A percentile compares a stretch with the other conserved stretches of the same genome.
Conservation (phyloP, 2,329 filamentous ascomycete species). For the Aphanoascus verrucosus region DNA sequence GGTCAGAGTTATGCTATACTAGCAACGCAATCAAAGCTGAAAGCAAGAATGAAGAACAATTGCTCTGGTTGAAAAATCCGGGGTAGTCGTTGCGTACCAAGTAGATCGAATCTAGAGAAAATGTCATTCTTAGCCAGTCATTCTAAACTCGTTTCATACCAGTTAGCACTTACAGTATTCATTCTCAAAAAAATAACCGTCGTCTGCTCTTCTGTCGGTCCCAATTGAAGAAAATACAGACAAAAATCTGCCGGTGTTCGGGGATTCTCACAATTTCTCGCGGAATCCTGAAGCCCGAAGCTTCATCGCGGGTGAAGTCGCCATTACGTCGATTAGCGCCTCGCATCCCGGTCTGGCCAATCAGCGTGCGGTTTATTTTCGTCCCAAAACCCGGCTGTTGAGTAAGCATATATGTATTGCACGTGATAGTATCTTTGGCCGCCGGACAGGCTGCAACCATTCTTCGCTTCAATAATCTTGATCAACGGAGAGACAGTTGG, state of each 20-base stretch:
- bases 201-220: neutral
- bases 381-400: neutral
- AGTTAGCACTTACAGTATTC: slow-evolving; percentile 40
- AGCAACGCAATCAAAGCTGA: neutral
- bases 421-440: neutral
- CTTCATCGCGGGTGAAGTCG: neutral
- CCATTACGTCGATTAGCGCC: slow-evolving; percentile 2
- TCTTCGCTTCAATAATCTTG: neutral
- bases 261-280: neutral
- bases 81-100: slow-evolving; percentile 37
- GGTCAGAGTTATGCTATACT: neutral
- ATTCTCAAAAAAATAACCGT: slow-evolving; percentile 24
- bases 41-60: neutral
- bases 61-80: neutral
- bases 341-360: neutral
- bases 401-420: neutral
- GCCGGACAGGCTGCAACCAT: neutral
- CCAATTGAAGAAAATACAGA: neutral
- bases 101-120: slow-evolving; percentile 45
- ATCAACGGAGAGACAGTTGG: neutral
- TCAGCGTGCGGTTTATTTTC: neutral
- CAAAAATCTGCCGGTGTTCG: neutral
- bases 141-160: neutral
- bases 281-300: neutral
- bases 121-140: neutral